Base-by-base conservation (phyloP, 1,284 basidiomycete genomes). In the Marasmius oreades region DNA sequence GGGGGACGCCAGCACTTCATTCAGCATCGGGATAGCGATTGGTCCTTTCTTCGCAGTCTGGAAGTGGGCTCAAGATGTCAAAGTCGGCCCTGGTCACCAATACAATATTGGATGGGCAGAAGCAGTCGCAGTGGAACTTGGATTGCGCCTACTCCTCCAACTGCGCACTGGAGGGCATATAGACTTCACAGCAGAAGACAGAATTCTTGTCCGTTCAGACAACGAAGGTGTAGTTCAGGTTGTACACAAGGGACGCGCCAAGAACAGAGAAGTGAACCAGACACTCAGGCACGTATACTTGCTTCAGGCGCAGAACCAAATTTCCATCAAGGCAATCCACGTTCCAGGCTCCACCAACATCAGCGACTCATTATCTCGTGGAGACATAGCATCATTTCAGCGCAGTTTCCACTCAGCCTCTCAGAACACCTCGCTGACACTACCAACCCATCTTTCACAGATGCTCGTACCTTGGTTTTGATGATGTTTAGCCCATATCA, bases 1-100 rank as follows among this genome's bases (percentile, higher is more conserved):
- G 71, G 73, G 69, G 5, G 71, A 76, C 57, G 71, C 74, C 0
- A 74, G 70, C 62, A 66, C 71, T 0, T 73, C 70, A 0, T 76
- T 70, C 53, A 73, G 75, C 0, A 67, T 77, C 8, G 75, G 75
- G 0, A 56, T 77, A 0, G 64, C 70, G 0, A 53, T 77, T 2
- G 62, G 65, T 1, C 39, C 34, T 0, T 57, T 60, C 37, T 76
- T 69, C 68, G 67, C 58, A 0, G 63, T 65, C 0, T 76, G 74
- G 74, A 28, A 33, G 0, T 74, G 66, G 64, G 63, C 67, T 1
- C 55, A 57, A 1, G 71, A 69, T 1, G 2, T 23, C 36, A n/a
- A 18, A 26, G 24, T 53, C 5, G 39, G 39, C 16, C 36, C 44
- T 8, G 16, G 14, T 2, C 39, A 20, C 58, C n/a, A n/a, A n/a